Base-by-base conservation (phyloP, 2,329 filamentous ascomycete species). In the Colletotrichum kahawae region DNA sequence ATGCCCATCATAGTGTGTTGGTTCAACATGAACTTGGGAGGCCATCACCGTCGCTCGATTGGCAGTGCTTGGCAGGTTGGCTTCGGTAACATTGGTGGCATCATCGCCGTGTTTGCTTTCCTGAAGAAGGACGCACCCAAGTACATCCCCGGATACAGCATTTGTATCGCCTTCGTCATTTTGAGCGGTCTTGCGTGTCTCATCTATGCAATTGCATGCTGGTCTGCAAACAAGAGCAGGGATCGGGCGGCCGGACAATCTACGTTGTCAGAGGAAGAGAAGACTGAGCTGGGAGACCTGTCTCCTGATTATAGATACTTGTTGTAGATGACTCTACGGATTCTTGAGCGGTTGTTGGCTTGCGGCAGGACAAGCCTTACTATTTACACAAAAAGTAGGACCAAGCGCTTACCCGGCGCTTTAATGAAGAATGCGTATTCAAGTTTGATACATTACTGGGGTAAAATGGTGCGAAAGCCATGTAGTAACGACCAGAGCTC, bases 1-100 rank as follows among this genome's bases (percentile, higher is more conserved):
- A 96, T 98, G 93, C 95, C 96, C 0, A 92, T 98, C 34, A 91
- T 95, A 57, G 90, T 95, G 9, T 95, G 93, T 82, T 96, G 94
- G 94, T 95, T 93, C 83, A 93, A 93, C 79, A 95, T 95, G 91
- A 96, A 95, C 79, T 86, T 95, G 2, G 91, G 91, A 3, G 94
- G 93, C 0, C 94, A 95, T 81, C 92, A 92, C 72, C 89, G 93
- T 4, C 88, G 94, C 57, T 89, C 92, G 10, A 90, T 95, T 18
- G 94, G 94, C 14, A 91, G 91, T 10, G 94, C 93, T 1, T 95
- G 93, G 93, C 94, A 95, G 82, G 88, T 96, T 57, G 93, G 93
- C 1, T 95, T 95, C 78, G 94, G 94, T 13, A 96, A 95, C 79
- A 91, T 95, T 48, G 94, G 94, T 56, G 94, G 94, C 31, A 95